Conservation (phyloP, 257 asterid species). For the Cruciata laevipes region DNA sequence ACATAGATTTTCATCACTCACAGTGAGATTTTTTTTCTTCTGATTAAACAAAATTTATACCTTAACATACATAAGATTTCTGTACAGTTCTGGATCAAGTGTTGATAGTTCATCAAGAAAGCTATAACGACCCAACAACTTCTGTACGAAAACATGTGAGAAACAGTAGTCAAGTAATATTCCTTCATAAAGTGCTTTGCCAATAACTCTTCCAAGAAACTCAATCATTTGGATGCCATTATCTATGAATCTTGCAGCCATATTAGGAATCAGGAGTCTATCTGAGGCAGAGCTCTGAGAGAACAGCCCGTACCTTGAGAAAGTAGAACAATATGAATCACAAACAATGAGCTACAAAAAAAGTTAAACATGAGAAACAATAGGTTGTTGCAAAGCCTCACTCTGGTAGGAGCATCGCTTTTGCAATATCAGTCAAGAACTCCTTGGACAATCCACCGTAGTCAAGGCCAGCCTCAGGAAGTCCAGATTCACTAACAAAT, state of each 20-base stretch:
- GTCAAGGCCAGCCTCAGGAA: conserved; percentile 97
- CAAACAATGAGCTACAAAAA: conserved; percentile 13
- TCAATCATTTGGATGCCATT: conserved; percentile 83
- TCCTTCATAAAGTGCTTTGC: conserved; percentile 97
- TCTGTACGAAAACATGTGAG: conserved; percentile 94
- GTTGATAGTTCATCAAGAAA: conserved; percentile 90
- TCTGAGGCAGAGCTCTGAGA: conserved; percentile 82
- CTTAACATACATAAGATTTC: conserved; percentile 88
- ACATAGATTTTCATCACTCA: neutral
- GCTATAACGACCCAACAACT: conserved; percentile 91
- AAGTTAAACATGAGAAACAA: conserved; percentile 13
- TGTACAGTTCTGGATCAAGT: conserved; percentile 90
- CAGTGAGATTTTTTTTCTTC: conserved; percentile 16
- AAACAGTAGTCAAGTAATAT: conserved; percentile 79
- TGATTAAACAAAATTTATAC: conserved; percentile 35
- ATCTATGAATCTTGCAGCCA: conserved; percentile 77
- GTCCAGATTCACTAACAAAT: conserved; percentile 90
- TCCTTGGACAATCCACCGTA: conserved; percentile 97
- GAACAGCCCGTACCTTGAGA: conserved; percentile 77
- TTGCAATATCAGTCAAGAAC: conserved; percentile 81
- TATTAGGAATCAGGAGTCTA: conserved; percentile 74
- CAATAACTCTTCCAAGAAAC: conserved; percentile 87
- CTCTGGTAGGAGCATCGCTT: conserved; percentile 86
- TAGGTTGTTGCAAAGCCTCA: conserved; percentile 29
- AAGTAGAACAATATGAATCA: neutral